Conservation (phyloP, 2,329 filamentous ascomycete species). For the Reticulascus tulasneorum region DNA sequence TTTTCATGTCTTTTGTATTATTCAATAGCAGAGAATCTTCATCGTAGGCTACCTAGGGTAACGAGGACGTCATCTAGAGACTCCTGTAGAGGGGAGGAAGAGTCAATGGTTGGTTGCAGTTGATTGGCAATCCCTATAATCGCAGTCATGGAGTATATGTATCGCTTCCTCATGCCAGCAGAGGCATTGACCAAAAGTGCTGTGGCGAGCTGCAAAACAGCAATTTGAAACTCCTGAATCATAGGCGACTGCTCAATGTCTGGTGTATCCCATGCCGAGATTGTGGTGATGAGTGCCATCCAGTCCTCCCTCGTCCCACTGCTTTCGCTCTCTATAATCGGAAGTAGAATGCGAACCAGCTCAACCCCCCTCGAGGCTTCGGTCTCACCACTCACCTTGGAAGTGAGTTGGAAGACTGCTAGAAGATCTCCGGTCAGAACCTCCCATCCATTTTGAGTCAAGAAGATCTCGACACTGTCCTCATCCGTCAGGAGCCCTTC, state of each 20-base stretch:
- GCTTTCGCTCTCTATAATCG: slow-evolving; percentile 43
- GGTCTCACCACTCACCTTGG: slow-evolving; percentile 18
- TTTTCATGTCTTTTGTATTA: no score
- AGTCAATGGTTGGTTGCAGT: slow-evolving; percentile 29
- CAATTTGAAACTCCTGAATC: slow-evolving; percentile 48
- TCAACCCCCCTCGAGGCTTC: slow-evolving; percentile 48
- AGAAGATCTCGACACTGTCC: slow-evolving; percentile 43
- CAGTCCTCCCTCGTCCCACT: slow-evolving; percentile 47
- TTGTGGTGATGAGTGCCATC: slow-evolving; percentile 50
- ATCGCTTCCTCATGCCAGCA: slow-evolving; percentile 43
- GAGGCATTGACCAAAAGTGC: slow-evolving; percentile 45
- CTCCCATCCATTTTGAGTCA: slow-evolving; percentile 51
- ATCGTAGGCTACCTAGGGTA: slow-evolving; percentile 26
- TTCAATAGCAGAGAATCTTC: no score
- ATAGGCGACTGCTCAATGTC: slow-evolving; percentile 18
- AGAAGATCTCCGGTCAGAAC: slow-evolving; percentile 47
- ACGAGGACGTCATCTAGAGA: slow-evolving; percentile 41
- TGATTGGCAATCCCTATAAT: slow-evolving; percentile 44
- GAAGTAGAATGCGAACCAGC: slow-evolving; percentile 51
- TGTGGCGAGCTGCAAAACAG: slow-evolving; percentile 52
- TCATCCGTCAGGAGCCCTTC: slow-evolving; percentile 50
- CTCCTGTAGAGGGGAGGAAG: slow-evolving; percentile 30
- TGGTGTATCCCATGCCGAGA: slow-evolving; percentile 44
- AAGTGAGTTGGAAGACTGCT: slow-evolving; percentile 33
- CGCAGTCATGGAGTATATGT: slow-evolving; percentile 46